Evolutionary conservation across 169 alveolate genomes (phyloP).

Genomic region (Cryptosporidium ryanae): DNA sequence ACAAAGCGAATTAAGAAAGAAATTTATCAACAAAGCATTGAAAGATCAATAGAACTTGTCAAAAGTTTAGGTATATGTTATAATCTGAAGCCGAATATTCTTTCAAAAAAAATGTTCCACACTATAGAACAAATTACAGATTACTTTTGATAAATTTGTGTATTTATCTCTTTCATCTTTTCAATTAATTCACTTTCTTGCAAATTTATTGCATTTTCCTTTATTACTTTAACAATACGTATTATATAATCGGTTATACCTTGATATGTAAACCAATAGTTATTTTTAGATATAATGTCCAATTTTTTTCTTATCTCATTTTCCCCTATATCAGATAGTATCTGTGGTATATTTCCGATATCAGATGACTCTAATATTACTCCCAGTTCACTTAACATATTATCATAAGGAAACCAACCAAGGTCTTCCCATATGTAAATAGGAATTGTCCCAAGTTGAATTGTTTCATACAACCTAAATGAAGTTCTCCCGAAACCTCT

Average conservation of each 20-base stretch:
- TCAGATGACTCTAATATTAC: constrained; percentile 22
- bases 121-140: constrained; percentile 43
- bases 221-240: constrained; percentile 12
- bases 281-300: constrained; percentile 11
- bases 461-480: constrained; percentile 68
- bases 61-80: constrained; percentile 38
- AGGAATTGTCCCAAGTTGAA: constrained; percentile 75
- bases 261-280: constrained; percentile 51
- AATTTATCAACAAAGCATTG: constrained; percentile 66
- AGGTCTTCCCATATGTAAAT: constrained; percentile 76
- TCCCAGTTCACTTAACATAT: constrained; percentile 38
- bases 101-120: constrained; percentile 50
- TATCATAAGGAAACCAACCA: constrained; percentile 61
- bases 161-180: not conserved
- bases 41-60: constrained; percentile 46
- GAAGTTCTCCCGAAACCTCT: constrained; percentile 76
- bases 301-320: constrained; percentile 14
- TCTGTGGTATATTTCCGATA: constrained; percentile 8
- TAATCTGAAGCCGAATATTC: constrained; percentile 31
- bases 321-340: constrained; percentile 2
- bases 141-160: not conserved
- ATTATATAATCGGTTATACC: constrained; percentile 55
- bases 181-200: constrained; percentile 11
- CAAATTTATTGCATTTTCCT: not conserved
- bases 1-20: constrained; percentile 59